A percentile compares a stretch with the other conserved stretches of the same genome.
These are phyloP conservation scores for Nitzschia sp. DNA, from an alignment of 108 stramenopile species.

Conservation along the genomic window DNA sequence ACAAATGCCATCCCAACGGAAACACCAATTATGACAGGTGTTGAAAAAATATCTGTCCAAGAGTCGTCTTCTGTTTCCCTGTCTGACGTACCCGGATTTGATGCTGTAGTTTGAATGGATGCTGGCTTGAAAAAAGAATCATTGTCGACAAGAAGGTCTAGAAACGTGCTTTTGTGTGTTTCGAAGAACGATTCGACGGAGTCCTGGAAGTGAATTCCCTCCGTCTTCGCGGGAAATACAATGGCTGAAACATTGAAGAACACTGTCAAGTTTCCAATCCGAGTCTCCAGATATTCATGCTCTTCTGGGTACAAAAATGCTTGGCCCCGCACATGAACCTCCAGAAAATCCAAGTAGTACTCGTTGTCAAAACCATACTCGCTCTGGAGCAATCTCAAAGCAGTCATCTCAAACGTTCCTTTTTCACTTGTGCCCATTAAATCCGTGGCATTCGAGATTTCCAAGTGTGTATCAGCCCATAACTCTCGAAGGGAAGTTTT, in stretches of 20 bases:
- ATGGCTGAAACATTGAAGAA: conserved; percentile 1
- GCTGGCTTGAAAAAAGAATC: not conserved
- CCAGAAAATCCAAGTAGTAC: not conserved
- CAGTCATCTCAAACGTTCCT: too few species aligned
- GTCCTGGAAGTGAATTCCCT: conserved; percentile 1
- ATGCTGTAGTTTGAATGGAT: not conserved
- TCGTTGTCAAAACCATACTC: too few species aligned
- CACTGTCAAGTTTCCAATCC: conserved; percentile 7
- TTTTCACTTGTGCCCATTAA: too few species aligned
- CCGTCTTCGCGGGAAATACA: not conserved
- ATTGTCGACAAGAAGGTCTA: not conserved
- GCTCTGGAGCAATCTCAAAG: too few species aligned
- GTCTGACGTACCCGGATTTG: not conserved
- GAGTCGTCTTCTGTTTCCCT: conserved; percentile 1
- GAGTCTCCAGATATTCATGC: not conserved
- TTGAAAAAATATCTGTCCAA: conserved; percentile 1
- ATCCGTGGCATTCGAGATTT: too few species aligned
- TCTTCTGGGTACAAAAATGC: not conserved
- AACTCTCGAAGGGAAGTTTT: too few species aligned
- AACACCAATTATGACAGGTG: conserved; percentile 4
- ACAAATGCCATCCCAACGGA: conserved; percentile 2
- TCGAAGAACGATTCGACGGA: conserved; percentile 15
- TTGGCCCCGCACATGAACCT: not conserved
- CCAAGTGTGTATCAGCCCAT: too few species aligned
- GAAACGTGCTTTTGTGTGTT: not conserved